Evolutionary conservation across 2,329 filamentous ascomycete genomes (phyloP).

Genomic region (Sarocladium brachiariae): DNA sequence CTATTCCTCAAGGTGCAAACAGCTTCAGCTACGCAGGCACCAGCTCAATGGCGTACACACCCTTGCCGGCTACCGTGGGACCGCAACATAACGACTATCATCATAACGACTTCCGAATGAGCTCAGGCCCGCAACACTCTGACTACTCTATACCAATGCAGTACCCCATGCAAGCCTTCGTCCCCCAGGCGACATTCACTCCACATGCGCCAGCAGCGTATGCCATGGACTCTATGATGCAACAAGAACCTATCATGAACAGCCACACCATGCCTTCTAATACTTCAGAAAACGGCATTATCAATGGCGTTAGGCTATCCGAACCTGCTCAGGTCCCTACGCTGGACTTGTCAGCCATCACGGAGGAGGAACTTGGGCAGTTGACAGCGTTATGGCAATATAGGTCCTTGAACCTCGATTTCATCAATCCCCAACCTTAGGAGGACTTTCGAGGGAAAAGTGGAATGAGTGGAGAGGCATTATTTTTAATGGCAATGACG

Average conservation of each 20-base stretch:
- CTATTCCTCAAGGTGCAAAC: background rate
- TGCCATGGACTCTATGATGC: background rate
- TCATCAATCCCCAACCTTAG: constrained; percentile 4
- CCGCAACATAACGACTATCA: background rate
- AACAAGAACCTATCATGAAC: background rate
- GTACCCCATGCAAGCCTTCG: background rate
- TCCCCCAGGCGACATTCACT: background rate
- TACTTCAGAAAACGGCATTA: background rate
- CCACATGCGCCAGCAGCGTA: background rate
- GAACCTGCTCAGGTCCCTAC: background rate
- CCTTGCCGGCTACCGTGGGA: background rate
- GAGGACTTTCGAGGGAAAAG: too few species aligned
- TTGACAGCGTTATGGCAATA: constrained; percentile 1
- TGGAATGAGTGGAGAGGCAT: too few species aligned
- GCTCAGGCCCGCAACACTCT: background rate
- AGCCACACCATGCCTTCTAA: background rate
- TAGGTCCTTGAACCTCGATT: constrained; percentile 2
- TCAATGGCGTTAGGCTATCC: too few species aligned
- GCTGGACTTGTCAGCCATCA: background rate
- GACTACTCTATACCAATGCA: background rate
- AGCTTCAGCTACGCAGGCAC: background rate
- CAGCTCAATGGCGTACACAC: background rate
- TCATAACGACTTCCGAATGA: background rate
- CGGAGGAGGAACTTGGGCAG: background rate
- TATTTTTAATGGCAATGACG: too few species aligned